Evolutionary conservation across 2,329 filamentous ascomycete species (phyloP).

Genomic region (Zymoseptoria passerinii): DNA sequence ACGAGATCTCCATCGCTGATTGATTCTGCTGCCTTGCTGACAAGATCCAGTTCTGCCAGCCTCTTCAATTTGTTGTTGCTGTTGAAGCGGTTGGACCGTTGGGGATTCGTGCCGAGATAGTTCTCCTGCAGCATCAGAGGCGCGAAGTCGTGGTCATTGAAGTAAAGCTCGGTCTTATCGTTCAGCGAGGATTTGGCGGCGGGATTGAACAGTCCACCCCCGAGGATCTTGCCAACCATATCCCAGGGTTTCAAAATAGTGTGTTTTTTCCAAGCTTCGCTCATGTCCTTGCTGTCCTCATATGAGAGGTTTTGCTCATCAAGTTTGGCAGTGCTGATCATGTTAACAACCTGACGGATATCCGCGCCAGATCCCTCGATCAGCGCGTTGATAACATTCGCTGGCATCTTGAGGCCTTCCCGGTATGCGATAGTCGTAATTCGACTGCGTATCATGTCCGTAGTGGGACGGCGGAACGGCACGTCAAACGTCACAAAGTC

Average conservation of each 20-base stretch:
- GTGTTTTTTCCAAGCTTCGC: slow-evolving; percentile 97
- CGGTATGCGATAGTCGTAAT: slow-evolving; percentile 93
- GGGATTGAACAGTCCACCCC: slow-evolving; percentile 73
- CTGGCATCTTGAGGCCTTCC: slow-evolving; percentile 78
- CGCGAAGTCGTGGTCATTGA: slow-evolving; percentile 98
- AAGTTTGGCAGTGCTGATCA: slow-evolving; percentile 89
- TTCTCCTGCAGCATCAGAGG: slow-evolving; percentile 98
- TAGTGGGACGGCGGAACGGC: slow-evolving; percentile 78
- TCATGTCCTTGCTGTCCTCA: slow-evolving; percentile 85
- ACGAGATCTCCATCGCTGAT: slow-evolving; percentile 96
- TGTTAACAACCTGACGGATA: slow-evolving; percentile 97
- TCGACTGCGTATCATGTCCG: slow-evolving; percentile 81
- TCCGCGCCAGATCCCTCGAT: slow-evolving; percentile 95
- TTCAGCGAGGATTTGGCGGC: slow-evolving; percentile 82
- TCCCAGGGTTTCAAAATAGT: slow-evolving; percentile 97
- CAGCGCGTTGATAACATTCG: slow-evolving; percentile 77
- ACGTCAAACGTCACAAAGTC: slow-evolving; percentile 78
- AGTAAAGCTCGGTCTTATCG: slow-evolving; percentile 97
- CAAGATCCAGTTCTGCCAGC: slow-evolving; percentile 76
- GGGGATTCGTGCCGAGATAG: slow-evolving; percentile 77
- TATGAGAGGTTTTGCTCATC: slow-evolving; percentile 74
- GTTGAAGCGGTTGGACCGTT: slow-evolving; percentile 52
- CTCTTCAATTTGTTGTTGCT: slow-evolving; percentile 55
- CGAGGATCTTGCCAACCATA: slow-evolving; percentile 87
- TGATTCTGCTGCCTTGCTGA: slow-evolving; percentile 82